Evolutionary conservation across 371 early-diverging fungal genomes (phyloP).

Genomic region (Mortierella sp.): DNA sequence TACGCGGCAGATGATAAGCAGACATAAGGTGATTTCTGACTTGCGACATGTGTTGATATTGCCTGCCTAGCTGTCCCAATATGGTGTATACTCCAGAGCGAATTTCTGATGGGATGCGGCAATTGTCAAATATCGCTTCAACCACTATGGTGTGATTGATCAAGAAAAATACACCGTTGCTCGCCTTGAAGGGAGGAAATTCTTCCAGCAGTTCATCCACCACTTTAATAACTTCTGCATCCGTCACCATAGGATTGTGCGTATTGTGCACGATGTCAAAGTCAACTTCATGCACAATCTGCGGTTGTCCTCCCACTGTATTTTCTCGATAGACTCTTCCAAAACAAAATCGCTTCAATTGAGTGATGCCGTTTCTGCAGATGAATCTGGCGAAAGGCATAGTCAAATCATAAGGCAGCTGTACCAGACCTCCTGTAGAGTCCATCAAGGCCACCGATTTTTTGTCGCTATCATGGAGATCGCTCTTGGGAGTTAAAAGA

Average conservation of each 20-base stretch:
- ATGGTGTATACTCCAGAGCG: slow-evolving; percentile 69
- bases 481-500: slow-evolving; percentile 87
- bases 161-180: slow-evolving; percentile 65
- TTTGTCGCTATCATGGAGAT: slow-evolving; percentile 75
- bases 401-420: slow-evolving; percentile 93
- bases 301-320: slow-evolving; percentile 84
- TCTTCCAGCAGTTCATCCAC: slow-evolving; percentile 88
- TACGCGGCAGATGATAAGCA: slow-evolving; percentile 71
- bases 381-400: slow-evolving; percentile 92
- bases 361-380: slow-evolving; percentile 77
- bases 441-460: slow-evolving; percentile 87
- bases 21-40: slow-evolving; percentile 72
- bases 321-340: slow-evolving; percentile 87
- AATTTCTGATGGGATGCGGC: slow-evolving; percentile 70
- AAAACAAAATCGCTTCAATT: slow-evolving; percentile 89
- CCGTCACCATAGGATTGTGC: slow-evolving; percentile 79
- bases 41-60: slow-evolving; percentile 68
- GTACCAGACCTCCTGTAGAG: slow-evolving; percentile 84
- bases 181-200: slow-evolving; percentile 76
- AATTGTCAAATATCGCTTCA: slow-evolving; percentile 73
- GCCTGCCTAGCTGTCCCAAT: slow-evolving; percentile 69
- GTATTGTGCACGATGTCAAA: slow-evolving; percentile 91
- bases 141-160: slow-evolving; percentile 72
- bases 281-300: slow-evolving; percentile 83
- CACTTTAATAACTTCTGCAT: slow-evolving; percentile 91